Conservation (phyloP, 1,284 basidiomycete genomes). For the Malassezia yamatoensis region DNA sequence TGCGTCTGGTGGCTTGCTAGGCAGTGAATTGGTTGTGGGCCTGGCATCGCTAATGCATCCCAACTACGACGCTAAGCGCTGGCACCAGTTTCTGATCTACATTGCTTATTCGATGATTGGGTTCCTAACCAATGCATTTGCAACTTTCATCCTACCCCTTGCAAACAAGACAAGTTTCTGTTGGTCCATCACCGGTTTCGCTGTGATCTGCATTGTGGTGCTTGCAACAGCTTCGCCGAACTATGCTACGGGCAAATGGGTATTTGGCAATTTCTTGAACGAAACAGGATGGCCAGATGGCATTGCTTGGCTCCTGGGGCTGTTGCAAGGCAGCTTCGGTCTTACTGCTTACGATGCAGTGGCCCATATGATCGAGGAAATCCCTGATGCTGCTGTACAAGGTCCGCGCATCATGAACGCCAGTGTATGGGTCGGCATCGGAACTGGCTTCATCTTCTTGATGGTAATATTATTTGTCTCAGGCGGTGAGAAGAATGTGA, state of each 20-base stretch:
- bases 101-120: slow-evolving; percentile 26
- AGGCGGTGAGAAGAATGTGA: slow-evolving; percentile 53
- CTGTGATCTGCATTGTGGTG: slow-evolving; percentile 49
- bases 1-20: slow-evolving; percentile 36
- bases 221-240: slow-evolving; percentile 45
- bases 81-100: slow-evolving; percentile 38
- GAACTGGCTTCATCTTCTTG: slow-evolving; percentile 57
- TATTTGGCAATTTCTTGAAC: slow-evolving; percentile 50
- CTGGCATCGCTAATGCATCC: slow-evolving; percentile 47
- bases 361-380: slow-evolving; percentile 56
- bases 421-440: slow-evolving; percentile 58
- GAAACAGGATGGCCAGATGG: slow-evolving; percentile 51
- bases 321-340: slow-evolving; percentile 50
- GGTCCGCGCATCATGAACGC: slow-evolving; percentile 58
- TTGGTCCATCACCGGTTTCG: slow-evolving; percentile 49
- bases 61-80: slow-evolving; percentile 34
- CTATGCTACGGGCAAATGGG: slow-evolving; percentile 49
- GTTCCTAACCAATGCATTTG: slow-evolving; percentile 35
- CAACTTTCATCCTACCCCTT: slow-evolving; percentile 22
- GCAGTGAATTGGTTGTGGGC: slow-evolving; percentile 46
- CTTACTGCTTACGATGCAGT: slow-evolving; percentile 43
- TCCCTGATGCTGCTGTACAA: slow-evolving; percentile 55
- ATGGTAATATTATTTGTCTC: slow-evolving; percentile 61
- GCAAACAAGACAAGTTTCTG: slow-evolving; percentile 22
- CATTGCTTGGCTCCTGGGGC: slow-evolving; percentile 50